These are phyloP conservation scores for Hymenotorrendiella dingleyae DNA, from an alignment of 2,329 filamentous ascomycete genomes.

Conservation along the genomic window DNA sequence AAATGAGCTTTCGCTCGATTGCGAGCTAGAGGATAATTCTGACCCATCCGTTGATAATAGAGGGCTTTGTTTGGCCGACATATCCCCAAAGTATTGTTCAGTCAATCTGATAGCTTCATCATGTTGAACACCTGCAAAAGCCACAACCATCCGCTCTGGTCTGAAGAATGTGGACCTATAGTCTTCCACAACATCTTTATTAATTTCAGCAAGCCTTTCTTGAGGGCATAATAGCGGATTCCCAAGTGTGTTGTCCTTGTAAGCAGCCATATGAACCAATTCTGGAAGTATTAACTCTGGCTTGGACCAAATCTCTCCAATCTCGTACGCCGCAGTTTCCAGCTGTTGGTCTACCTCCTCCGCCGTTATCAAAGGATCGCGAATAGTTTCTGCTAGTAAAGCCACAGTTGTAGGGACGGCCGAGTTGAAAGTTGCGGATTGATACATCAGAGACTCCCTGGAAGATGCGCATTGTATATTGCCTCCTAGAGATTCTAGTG, in stretches of 20 bases:
- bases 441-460: slow-evolving; percentile 96
- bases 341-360: slow-evolving; percentile 83
- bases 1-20: slow-evolving; percentile 33
- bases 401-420: slow-evolving; percentile 77
- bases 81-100: slow-evolving; percentile 85
- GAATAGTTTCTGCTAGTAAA: slow-evolving; percentile 88
- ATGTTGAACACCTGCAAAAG: slow-evolving; percentile 89
- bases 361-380: slow-evolving; percentile 76
- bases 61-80: slow-evolving; percentile 53
- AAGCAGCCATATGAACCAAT: slow-evolving; percentile 90
- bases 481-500: slow-evolving; percentile 81
- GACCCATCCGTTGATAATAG: slow-evolving; percentile 50
- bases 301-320: slow-evolving; percentile 95
- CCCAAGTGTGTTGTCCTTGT: slow-evolving; percentile 91
- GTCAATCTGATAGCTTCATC: slow-evolving; percentile 70
- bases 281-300: slow-evolving; percentile 94
- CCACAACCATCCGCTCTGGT: slow-evolving; percentile 87
- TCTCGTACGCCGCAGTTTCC: slow-evolving; percentile 89
- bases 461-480: slow-evolving; percentile 97
- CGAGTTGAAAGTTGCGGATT: slow-evolving; percentile 94
- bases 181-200: slow-evolving; percentile 64
- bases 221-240: slow-evolving; percentile 88
- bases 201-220: slow-evolving; percentile 71
- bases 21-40: slow-evolving; percentile 47
- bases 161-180: slow-evolving; percentile 82